Base-by-base conservation (phyloP, 768 basidiomycete species). In the Saitozyma podzolica region DNA sequence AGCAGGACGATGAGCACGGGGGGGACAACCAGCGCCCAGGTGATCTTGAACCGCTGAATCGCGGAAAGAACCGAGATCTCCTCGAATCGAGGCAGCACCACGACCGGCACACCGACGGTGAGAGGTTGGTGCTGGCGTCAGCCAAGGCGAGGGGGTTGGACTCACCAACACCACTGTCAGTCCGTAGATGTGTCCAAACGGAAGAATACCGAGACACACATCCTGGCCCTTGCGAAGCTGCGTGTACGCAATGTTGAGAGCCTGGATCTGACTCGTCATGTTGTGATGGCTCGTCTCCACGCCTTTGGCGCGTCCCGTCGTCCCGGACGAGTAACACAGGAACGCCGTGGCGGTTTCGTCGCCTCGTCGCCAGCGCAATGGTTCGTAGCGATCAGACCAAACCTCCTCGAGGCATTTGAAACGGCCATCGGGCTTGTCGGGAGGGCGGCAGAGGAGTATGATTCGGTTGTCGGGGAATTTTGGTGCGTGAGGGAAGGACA, bases 1-100 rank as follows among this genome's bases (percentile, higher is more conserved):
- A 86, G 81, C 48, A 96, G 82, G 0, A 86, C 83, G 13, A 95
- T 86, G 11, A 92, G 80, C n/a, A 96, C 86, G 0, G 93, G 92
- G 0, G 92, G 92, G 13, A 79, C 78, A 7, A 76, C 59, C 16
- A 74, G 54, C 0, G 61, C 67, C 68, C 73, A 78, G 0, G 88
- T 87, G 37, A 87, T 83, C 55, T 81, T 84, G 81, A 89, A 89
- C 50, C 63, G 61, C 49, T 72, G 51, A 52, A 95, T 84, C 54
- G 84, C 81, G 10, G 82, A 80, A 64, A 89, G 88, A 70, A 90
- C 90, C 56, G 81, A 75, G 0, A 81, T 81, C 0, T 89, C 88
- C 65, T 92, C 88, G 74, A 93, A 94, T 41, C 85, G 85, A 1
- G 84, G 78, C 75, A 88, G 59, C 42, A 80, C 63, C 40, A 80